Evolutionary conservation across 2,329 filamentous ascomycete genomes (phyloP).

Genomic region (Aspergillus floridensis): DNA sequence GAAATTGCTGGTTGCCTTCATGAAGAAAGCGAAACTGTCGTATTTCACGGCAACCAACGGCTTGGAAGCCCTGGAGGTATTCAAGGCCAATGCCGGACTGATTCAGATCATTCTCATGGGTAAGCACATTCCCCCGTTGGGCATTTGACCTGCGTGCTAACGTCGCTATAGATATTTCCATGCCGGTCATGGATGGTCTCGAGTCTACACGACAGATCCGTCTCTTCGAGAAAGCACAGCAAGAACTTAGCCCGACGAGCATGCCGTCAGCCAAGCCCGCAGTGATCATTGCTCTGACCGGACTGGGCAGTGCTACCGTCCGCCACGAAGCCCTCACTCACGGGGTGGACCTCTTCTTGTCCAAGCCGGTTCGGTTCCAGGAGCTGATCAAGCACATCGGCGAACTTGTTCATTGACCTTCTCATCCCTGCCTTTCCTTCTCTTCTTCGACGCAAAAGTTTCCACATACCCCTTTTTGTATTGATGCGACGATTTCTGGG

Average conservation of each 20-base stretch:
- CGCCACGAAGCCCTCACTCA: constrained; percentile 32
- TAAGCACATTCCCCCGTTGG: constrained; percentile 4
- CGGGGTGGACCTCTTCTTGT: constrained; percentile 35
- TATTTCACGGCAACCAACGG: constrained; percentile 19
- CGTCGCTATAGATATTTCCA: constrained; percentile 29
- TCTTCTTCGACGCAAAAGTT: background rate
- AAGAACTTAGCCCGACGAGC: constrained; percentile 1
- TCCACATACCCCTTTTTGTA: background rate
- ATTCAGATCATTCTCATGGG: constrained; percentile 28
- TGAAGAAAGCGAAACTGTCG: constrained; percentile 15
- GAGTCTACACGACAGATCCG: background rate
- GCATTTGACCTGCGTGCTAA: constrained; percentile 24
- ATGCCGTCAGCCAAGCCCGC: constrained; percentile 7
- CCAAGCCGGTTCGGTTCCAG: constrained; percentile 28
- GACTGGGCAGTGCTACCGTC: constrained; percentile 28
- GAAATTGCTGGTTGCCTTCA: background rate
- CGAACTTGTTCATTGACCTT: constrained; percentile 7
- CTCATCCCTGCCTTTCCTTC: background rate
- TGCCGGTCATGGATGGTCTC: constrained; percentile 35
- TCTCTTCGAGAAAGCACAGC: background rate
- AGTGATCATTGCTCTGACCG: constrained; percentile 31
- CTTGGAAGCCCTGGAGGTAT: constrained; percentile 19
- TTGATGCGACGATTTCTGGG: background rate
- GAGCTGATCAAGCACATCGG: constrained; percentile 8
- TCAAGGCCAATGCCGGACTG: constrained; percentile 8